Evolutionary conservation across 177 flowering plant species (phyloP).

Genomic region (Telopea speciosissima): DNA sequence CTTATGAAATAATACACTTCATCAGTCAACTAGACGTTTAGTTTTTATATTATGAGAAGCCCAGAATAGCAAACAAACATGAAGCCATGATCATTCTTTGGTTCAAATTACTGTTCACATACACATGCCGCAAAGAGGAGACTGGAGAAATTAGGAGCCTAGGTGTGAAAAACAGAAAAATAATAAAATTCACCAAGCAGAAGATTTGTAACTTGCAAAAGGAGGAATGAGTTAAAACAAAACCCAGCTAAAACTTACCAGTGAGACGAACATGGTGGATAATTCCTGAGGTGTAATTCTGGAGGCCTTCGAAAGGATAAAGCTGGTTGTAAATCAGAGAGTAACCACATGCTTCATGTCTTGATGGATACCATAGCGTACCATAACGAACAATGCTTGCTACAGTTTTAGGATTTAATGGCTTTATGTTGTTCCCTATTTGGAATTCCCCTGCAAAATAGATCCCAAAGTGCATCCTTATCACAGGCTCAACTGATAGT

Average conservation of each 20-base stretch:
- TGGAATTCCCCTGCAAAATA: slow-evolving; percentile 65
- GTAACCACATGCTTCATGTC: slow-evolving; percentile 44
- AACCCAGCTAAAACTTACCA: slow-evolving; percentile 31
- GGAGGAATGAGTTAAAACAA: too few relatives aligned
- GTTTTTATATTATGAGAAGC: too few relatives aligned
- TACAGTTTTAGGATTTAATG: slow-evolving; percentile 54
- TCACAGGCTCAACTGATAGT: neutral
- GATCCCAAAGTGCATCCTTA: slow-evolving; percentile 1
- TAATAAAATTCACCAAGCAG: neutral
- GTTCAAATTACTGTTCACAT: too few relatives aligned
- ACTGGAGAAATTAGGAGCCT: too few relatives aligned
- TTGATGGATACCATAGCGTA: slow-evolving; percentile 24
- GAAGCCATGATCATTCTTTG: too few relatives aligned
- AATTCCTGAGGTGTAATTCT: slow-evolving; percentile 87
- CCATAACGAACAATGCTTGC: slow-evolving; percentile 68
- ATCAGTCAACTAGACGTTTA: too few relatives aligned
- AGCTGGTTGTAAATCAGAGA: slow-evolving; percentile 79
- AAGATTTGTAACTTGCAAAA: too few relatives aligned
- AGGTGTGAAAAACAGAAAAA: too few relatives aligned
- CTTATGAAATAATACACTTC: too few relatives aligned
- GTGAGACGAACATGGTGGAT: slow-evolving; percentile 87
- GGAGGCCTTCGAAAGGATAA: slow-evolving; percentile 80
- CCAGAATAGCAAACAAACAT: too few relatives aligned
- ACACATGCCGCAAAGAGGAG: too few relatives aligned
- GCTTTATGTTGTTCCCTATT: slow-evolving; percentile 64